Conservation (phyloP, 345 rosid species). For the Moricandia arvensis region DNA sequence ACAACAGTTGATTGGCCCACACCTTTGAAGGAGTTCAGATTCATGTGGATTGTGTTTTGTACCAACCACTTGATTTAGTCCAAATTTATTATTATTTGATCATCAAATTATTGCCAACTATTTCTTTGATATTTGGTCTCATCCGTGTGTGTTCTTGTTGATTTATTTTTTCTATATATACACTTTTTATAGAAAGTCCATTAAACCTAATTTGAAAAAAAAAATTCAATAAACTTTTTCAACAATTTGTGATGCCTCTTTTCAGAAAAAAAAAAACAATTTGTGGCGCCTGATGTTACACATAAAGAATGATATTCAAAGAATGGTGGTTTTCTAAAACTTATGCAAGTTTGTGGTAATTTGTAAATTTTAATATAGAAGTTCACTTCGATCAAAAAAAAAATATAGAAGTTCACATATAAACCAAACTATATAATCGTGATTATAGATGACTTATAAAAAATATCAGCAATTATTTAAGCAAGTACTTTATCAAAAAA, state of each 20-base stretch:
- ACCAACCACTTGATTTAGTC: conserved; percentile 34
- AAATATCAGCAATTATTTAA: background rate
- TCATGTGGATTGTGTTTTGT: conserved; percentile 40
- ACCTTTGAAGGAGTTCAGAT: conserved; percentile 32
- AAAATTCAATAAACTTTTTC: background rate
- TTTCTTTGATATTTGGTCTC: conserved; percentile 23
- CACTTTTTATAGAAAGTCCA: background rate
- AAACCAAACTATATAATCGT: background rate
- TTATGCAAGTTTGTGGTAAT: background rate
- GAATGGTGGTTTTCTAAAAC: background rate
- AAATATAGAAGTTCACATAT: background rate
- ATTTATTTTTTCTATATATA: background rate
- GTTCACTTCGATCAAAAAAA: too few species aligned
- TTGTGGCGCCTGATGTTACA: background rate
- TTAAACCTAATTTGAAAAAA: background rate
- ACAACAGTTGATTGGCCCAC: conserved; percentile 34
- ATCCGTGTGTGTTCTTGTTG: conserved; percentile 27
- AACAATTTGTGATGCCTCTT: background rate
- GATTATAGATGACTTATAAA: background rate
- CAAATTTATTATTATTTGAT: background rate
- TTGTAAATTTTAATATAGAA: background rate
- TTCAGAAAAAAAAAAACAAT: background rate
- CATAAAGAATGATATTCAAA: background rate
- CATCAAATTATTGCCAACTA: conserved; percentile 24
- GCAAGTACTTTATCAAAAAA: too few species aligned